Conservation (phyloP, 257 asterid species). For the Misopates orontium region DNA sequence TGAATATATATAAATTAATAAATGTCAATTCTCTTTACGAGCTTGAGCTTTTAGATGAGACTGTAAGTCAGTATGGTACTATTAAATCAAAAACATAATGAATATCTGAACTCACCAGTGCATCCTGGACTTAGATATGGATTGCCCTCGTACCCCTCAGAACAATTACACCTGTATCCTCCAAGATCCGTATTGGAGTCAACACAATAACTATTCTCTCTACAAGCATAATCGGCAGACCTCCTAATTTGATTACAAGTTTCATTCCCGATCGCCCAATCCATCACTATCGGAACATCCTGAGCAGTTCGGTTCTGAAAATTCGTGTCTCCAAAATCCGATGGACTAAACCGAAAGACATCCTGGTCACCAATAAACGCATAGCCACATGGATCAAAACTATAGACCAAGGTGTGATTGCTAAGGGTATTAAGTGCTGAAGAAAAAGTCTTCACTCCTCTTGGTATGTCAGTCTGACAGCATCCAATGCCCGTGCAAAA, state of each 20-base stretch:
- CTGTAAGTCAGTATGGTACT: too few species aligned
- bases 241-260: constrained; percentile 17
- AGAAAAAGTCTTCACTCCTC: constrained; percentile 5
- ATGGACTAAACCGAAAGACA: background rate
- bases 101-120: constrained; percentile 35
- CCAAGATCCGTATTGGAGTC: constrained; percentile 30
- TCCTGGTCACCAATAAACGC: constrained; percentile 26
- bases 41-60: too few species aligned
- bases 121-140: constrained; percentile 38
- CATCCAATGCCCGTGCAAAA: constrained; percentile 46
- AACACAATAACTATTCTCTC: constrained; percentile 22
- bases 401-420: background rate
- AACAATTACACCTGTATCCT: constrained; percentile 37
- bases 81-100: too few species aligned
- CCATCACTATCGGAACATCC: constrained; percentile 31
- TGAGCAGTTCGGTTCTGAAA: constrained; percentile 13
- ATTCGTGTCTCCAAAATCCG: background rate
- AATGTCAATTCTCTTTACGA: too few species aligned
- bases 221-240: constrained; percentile 27
- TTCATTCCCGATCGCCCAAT: constrained; percentile 30
- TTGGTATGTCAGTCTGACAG: constrained; percentile 26
- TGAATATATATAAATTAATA: too few species aligned
- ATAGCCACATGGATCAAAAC: constrained; percentile 27
- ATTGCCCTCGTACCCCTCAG: constrained; percentile 37
- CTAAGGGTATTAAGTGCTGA: background rate